phyloP scores from a whole-genome alignment of 176 grass and related monocot species.

The Areca catechu region DNA sequence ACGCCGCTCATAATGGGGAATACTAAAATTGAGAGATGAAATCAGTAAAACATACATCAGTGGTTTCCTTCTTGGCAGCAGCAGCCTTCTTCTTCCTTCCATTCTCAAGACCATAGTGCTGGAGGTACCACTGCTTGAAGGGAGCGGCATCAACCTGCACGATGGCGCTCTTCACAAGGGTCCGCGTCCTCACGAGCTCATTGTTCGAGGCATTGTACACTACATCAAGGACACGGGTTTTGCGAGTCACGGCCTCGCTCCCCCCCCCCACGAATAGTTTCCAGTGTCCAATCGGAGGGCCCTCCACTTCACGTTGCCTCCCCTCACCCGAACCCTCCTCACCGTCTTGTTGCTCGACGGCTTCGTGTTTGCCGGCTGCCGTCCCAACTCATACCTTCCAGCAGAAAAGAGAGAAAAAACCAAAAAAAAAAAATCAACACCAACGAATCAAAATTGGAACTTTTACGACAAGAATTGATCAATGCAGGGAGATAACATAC shows the following conservation, averaged over 20 bases:
- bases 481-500: too few relatives aligned
- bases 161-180: conserved; percentile 83
- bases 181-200: conserved; percentile 90
- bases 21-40: not conserved
- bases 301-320: conserved; percentile 16
- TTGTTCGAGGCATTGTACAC: conserved; percentile 93
- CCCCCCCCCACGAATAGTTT: conserved; percentile 93
- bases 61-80: conserved; percentile 40
- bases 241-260: conserved; percentile 77
- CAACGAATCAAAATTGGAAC: too few relatives aligned
- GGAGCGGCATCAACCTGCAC: conserved; percentile 88
- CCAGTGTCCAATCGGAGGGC: conserved; percentile 76
- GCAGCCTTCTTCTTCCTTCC: conserved; percentile 72
- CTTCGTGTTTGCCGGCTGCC: conserved; percentile 10
- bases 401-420: too few relatives aligned
- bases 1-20: not conserved
- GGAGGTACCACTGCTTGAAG: conserved; percentile 91
- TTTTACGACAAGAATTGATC: too few relatives aligned
- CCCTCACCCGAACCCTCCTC: conserved; percentile 4
- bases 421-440: too few relatives aligned
- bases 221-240: conserved; percentile 75
- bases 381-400: conserved; percentile 5
- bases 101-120: conserved; percentile 85
- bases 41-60: conserved; percentile 32
- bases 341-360: conserved; percentile 11